Evolutionary conservation across 768 basidiomycete genomes (phyloP), one percentile per base, ranked within the genome.

Genomic region (Russula abietina): DNA sequence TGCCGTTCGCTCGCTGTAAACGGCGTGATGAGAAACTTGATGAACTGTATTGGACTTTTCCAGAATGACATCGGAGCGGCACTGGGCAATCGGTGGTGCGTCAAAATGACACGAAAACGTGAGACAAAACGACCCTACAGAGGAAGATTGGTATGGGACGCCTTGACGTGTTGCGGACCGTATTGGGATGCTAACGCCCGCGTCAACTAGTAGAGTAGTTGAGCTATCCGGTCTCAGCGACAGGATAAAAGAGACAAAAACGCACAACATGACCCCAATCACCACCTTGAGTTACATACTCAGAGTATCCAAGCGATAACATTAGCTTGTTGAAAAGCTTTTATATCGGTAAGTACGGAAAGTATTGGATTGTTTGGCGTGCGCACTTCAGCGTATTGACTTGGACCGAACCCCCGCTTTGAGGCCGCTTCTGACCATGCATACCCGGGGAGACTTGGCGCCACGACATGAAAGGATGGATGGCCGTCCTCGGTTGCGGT

Each of bases 381-480:
- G 10, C 59, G 4, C 5, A 71, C 72, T 59, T 74, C 73, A 1
- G 69, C 67, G 46, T 71, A 73, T 24, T 70, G 57, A 11, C 26
- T 59, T 14, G 26, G 28, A 11, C 39, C 50, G 53, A 74, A 74
- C 1, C 73, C 73, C 32, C 66, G 69, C 36, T 71, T 67, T n/a
- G 55, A 65, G 16, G 82, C 79, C 0, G 79, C 82, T 46, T 83
- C 78, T 0, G 85, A 86, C 71, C 85, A 87, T 0, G 83, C 85
- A 70, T 73, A 87, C 0, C 83, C 83, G 10, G 85, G 86, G 17
- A 87, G 67, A 66, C 84, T 81, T 38, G 79, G 65, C 0, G 80
- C 81, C 0, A 88, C 83, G 22, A 88, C 82, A 65, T 87, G 83
- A 69, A 88, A 87, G 56, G 78, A 81, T 1, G 84, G 85, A 6